Percentiles rank a stretch among this genome's conserved stretches.
phyloP scores from a whole-genome alignment of 1,284 basidiomycete species.

The Ganoderma boninense region DNA sequence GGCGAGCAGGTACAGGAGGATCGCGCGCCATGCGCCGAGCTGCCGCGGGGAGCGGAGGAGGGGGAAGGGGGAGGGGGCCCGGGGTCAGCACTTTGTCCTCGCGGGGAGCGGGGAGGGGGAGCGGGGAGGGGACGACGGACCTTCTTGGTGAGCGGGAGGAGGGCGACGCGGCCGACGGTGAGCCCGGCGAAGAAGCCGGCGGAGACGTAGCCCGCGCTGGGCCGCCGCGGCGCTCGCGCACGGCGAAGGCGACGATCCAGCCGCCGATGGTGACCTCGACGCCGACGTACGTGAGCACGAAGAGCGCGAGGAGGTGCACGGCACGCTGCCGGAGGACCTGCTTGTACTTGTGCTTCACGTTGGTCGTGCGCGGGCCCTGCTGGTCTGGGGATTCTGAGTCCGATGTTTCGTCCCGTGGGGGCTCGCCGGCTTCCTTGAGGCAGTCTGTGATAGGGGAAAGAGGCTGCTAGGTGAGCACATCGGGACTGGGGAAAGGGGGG shows the following conservation, averaged over 20 bases:
- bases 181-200: slow-evolving; percentile 58
- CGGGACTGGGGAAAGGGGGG: no score
- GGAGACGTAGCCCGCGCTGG: slow-evolving; percentile 57
- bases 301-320: slow-evolving; percentile 53
- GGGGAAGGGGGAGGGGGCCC: no score
- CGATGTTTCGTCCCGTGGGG: slow-evolving; percentile 33
- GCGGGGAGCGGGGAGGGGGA: no score
- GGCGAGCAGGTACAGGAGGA: slow-evolving; percentile 47
- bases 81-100: slow-evolving; percentile 37
- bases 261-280: slow-evolving; percentile 56
- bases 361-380: slow-evolving; percentile 22
- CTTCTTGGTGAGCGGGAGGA: slow-evolving; percentile 58
- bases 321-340: slow-evolving; percentile 47
- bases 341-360: slow-evolving; percentile 45
- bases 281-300: slow-evolving; percentile 55
- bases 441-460: slow-evolving; percentile 34
- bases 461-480: no score
- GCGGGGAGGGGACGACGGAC: slow-evolving; percentile 34
- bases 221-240: slow-evolving; percentile 50
- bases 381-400: slow-evolving; percentile 19
- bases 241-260: slow-evolving; percentile 61
- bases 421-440: slow-evolving; percentile 43
- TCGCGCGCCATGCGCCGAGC: slow-evolving; percentile 52
- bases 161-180: slow-evolving; percentile 51
- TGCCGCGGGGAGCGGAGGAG: slow-evolving; percentile 12